Base-by-base conservation (phyloP, 108 stramenopile genomes). In the Pseudonitzschia delicatissima region DNA sequence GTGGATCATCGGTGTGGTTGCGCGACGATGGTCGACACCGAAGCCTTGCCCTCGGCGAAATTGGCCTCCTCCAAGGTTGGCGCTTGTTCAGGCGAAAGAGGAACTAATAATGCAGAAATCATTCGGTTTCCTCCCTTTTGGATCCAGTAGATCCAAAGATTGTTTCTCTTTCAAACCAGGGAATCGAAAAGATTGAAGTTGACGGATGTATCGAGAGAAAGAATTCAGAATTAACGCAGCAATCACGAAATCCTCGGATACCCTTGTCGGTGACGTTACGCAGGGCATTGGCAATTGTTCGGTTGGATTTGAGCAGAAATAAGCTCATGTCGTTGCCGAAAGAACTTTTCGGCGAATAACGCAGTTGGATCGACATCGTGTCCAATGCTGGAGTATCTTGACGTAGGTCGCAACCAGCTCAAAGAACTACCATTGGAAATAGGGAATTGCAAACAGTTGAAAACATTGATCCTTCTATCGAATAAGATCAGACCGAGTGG, bases 281-380 rank as follows among this genome's bases (percentile, higher is more conserved):
- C 3, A 13, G n/a, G 15, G 20, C 47, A 7, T 23, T 21, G 47
- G 20, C 47, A 23, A 55, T 55, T 27, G 53, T 55, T 15, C 53
- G 53, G 53, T 33, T 74, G 20, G 72, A 84, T 68, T 45, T 84
- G 57, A 81, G 80, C 47, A 67, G 80, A 9, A 84, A 81, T 45
- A 48, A 50, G 18, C 55, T 84, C 12, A 60, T 39, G 13, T 34
- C 35, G 8, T 47, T 81, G 11, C 82, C 82, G 2, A 36, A 33
- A 55, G 31, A 53, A 51, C 47, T 65, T 47, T 81, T 31, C 67
- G 67, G 39, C 23, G 48, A 12, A 48, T 66, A 25, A 21, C n/a
- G 53, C 17, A 45, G 25, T 20, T 39, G 77, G 44, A 52, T 40
- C 12, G 47, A n/a, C n/a, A 23, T 23, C 26, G 20, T 51, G 50